These are phyloP conservation scores for Botrytis byssoidea DNA, from an alignment of 2,329 filamentous ascomycete genomes.

Conservation along the genomic window DNA sequence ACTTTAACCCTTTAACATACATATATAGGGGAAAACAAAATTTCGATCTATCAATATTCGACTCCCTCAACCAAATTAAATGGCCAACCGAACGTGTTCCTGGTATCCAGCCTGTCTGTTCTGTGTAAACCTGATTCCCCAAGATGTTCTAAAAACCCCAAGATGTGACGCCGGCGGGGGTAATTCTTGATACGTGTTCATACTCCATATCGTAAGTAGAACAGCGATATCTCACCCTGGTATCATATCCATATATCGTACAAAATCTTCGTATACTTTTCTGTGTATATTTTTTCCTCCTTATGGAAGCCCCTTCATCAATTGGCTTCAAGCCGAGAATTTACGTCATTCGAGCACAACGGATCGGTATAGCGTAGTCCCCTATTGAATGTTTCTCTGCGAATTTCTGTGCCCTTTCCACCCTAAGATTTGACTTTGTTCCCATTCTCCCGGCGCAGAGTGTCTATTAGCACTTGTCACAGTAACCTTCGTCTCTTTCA, in stretches of 20 bases:
- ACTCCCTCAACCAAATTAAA: neutral
- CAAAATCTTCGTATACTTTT: neutral
- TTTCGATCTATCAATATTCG: neutral
- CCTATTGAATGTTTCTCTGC: neutral
- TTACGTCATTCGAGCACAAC: too few relatives aligned
- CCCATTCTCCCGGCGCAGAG: constrained; percentile 29
- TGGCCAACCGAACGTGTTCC: neutral
- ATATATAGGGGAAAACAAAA: neutral
- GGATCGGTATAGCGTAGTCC: neutral
- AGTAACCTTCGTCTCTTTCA: constrained; percentile 41
- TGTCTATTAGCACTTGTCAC: constrained; percentile 28
- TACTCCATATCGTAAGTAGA: neutral
- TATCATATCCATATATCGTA: constrained; percentile 9
- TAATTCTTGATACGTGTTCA: neutral
- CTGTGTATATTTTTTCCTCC: neutral
- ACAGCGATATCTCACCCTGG: constrained; percentile 2
- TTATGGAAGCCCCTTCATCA: neutral
- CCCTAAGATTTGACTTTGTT: constrained; percentile 11
- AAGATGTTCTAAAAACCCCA: neutral
- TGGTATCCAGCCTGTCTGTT: neutral
- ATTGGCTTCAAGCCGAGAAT: neutral
- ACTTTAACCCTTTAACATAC: neutral
- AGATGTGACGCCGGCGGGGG: constrained; percentile 1
- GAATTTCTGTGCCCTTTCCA: neutral
- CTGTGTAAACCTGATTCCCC: neutral